These are phyloP conservation scores for Vigna hirtella DNA, from an alignment of 306 rosid genomes.

Conservation along the genomic window DNA sequence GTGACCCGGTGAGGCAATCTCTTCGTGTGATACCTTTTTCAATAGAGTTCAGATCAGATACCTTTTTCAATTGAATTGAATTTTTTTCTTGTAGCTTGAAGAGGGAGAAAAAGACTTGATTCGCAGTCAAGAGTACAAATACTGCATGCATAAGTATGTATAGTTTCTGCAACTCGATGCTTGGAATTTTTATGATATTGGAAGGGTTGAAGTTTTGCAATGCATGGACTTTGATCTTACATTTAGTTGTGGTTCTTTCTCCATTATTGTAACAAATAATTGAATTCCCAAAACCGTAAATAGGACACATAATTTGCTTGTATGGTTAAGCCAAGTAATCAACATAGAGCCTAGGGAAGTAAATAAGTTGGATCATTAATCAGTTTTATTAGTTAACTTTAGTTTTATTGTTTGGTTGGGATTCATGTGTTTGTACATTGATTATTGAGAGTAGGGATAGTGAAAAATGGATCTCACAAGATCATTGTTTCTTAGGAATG, in stretches of 20 bases:
- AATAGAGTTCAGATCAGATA: constrained; percentile 6
- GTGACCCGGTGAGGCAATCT: constrained; percentile 79
- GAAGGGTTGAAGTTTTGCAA: constrained; percentile 16
- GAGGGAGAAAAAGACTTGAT: constrained; percentile 90
- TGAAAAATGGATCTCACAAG: background rate
- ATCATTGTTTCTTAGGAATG: background rate
- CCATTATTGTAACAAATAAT: constrained; percentile 9
- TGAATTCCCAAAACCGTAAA: constrained; percentile 6
- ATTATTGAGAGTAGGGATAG: background rate
- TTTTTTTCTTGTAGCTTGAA: constrained; percentile 71
- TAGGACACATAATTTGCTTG: background rate
- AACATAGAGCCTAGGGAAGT: background rate
- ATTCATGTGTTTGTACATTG: constrained; percentile 10
- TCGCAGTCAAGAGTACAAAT: constrained; percentile 87
- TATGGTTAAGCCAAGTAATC: background rate
- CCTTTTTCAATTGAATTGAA: constrained; percentile 21
- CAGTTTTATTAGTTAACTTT: constrained; percentile 5
- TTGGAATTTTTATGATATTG: constrained; percentile 16
- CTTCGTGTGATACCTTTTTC: constrained; percentile 5
- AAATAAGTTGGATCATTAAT: background rate
- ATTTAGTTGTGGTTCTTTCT: constrained; percentile 7
- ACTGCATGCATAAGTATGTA: constrained; percentile 88
- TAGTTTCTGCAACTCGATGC: constrained; percentile 30
- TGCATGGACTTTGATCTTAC: background rate
- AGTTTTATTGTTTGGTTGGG: background rate